Percentiles rank a stretch among this genome's conserved stretches.
phyloP scores from a whole-genome alignment of 108 stramenopile genomes.

The Nitzschia sp. region DNA sequence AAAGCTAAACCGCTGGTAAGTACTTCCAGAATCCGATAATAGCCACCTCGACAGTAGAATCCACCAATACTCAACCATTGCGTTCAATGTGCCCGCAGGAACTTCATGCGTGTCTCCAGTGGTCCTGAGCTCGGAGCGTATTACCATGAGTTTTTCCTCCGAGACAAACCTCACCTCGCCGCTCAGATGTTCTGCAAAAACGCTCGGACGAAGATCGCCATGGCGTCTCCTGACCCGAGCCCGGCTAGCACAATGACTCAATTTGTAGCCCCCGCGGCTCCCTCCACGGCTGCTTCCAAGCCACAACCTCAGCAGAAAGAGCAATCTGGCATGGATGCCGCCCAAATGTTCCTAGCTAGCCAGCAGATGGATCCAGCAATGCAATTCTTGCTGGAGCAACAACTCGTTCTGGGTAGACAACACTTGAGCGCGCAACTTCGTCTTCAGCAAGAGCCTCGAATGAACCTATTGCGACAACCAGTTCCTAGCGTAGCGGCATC shows the following conservation, averaged over 20 bases:
- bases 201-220: slow-evolving; percentile 42
- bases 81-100: slow-evolving; percentile 33
- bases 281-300: background rate
- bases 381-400: slow-evolving; percentile 17
- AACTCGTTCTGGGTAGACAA: slow-evolving; percentile 20
- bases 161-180: slow-evolving; percentile 52
- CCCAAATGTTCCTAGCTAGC: background rate
- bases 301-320: background rate
- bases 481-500: background rate
- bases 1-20: slow-evolving; percentile 72
- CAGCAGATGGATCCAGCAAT: slow-evolving; percentile 17
- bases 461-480: background rate
- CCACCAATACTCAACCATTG: background rate
- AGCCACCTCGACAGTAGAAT: too few species aligned
- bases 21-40: background rate
- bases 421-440: slow-evolving; percentile 7
- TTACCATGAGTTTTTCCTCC: slow-evolving; percentile 74
- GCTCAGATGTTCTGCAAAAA: slow-evolving; percentile 66
- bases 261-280: background rate
- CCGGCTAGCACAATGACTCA: background rate
- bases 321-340: background rate
- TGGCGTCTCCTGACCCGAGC: slow-evolving; percentile 34
- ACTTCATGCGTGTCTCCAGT: slow-evolving; percentile 66
- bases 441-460: slow-evolving; percentile 6
- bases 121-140: slow-evolving; percentile 77